These are phyloP conservation scores for Ganoderma boninense DNA, from an alignment of 1,284 basidiomycete genomes.

Conservation along the genomic window DNA sequence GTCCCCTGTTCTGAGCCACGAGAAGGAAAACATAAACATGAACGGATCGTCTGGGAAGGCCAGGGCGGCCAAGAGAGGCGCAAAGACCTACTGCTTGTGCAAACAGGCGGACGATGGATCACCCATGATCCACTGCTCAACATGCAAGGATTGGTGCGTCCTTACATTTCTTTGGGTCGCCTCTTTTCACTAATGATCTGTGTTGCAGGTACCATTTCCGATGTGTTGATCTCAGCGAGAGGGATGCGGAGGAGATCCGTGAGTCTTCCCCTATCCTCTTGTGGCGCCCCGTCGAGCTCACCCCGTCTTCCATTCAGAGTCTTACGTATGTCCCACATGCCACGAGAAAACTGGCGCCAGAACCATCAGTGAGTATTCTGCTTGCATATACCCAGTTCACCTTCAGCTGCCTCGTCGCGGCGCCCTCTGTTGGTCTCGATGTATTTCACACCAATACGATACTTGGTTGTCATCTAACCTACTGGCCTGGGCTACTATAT, in stretches of 20 bases:
- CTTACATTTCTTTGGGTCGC: background rate
- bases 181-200: slow-evolving; percentile 10
- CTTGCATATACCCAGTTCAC: slow-evolving; percentile 32
- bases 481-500: background rate
- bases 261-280: slow-evolving; percentile 31
- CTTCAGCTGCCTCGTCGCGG: slow-evolving; percentile 42
- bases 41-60: slow-evolving; percentile 28
- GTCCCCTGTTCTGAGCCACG: slow-evolving; percentile 10
- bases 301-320: slow-evolving; percentile 50
- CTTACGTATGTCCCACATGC: slow-evolving; percentile 78
- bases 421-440: slow-evolving; percentile 37
- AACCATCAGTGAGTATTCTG: slow-evolving; percentile 79
- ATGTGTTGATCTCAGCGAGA: slow-evolving; percentile 67
- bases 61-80: slow-evolving; percentile 32
- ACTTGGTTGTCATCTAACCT: slow-evolving; percentile 26
- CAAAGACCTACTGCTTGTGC: slow-evolving; percentile 64
- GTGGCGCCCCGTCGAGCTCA: background rate
- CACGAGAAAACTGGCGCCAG: slow-evolving; percentile 67
- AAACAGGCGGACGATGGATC: slow-evolving; percentile 74
- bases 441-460: slow-evolving; percentile 41
- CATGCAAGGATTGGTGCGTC: slow-evolving; percentile 78
- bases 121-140: slow-evolving; percentile 82
- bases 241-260: slow-evolving; percentile 80
- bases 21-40: slow-evolving; percentile 33
- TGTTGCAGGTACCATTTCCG: slow-evolving; percentile 75